A percentile compares a stretch with the other conserved stretches of the same genome.
Conservation (phyloP, 805 yeast genomes). For the Ogataea salicorniae region DNA sequence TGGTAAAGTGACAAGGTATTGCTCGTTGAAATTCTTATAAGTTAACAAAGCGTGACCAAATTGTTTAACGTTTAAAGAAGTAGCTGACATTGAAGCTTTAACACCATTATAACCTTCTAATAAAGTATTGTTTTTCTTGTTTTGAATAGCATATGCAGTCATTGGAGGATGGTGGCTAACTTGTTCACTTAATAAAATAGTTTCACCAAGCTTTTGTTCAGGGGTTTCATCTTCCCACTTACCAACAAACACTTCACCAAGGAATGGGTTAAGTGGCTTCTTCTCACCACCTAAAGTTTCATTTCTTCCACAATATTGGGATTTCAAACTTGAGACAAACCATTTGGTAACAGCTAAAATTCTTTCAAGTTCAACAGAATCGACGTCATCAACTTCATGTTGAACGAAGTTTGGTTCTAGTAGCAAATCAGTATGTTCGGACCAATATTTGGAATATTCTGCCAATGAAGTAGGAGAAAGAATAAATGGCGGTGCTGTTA, state of each 20-base stretch:
- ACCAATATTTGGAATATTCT: conserved; percentile 96
- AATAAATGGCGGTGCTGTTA: conserved; percentile 97
- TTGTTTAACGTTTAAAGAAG: conserved; percentile 81
- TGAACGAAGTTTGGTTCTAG: conserved; percentile 58
- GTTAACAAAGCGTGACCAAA: conserved; percentile 82
- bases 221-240: conserved; percentile 61
- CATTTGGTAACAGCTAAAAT: conserved; percentile 80
- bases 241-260: conserved; percentile 92
- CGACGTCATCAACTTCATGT: conserved; percentile 36
- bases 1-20: conserved; percentile 81
- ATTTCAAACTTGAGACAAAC: conserved; percentile 86
- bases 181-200: conserved; percentile 79
- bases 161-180: conserved; percentile 97
- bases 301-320: conserved; percentile 90
- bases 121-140: conserved; percentile 60
- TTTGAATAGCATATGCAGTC: conserved; percentile 83
- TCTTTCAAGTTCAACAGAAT: conserved; percentile 54
- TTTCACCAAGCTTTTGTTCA: conserved; percentile 60
- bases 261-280: conserved; percentile 93
- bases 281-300: conserved; percentile 94
- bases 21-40: conserved; percentile 56
- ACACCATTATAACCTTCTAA: conserved; percentile 89
- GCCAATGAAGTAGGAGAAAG: conserved; percentile 82
- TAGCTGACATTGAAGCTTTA: conserved; percentile 73
- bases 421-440: conserved; percentile 82